Evolutionary conservation across 2,329 filamentous ascomycete species (phyloP), one percentile per base, ranked within the genome.

Genomic region (Raffaelea ambrosiae): DNA sequence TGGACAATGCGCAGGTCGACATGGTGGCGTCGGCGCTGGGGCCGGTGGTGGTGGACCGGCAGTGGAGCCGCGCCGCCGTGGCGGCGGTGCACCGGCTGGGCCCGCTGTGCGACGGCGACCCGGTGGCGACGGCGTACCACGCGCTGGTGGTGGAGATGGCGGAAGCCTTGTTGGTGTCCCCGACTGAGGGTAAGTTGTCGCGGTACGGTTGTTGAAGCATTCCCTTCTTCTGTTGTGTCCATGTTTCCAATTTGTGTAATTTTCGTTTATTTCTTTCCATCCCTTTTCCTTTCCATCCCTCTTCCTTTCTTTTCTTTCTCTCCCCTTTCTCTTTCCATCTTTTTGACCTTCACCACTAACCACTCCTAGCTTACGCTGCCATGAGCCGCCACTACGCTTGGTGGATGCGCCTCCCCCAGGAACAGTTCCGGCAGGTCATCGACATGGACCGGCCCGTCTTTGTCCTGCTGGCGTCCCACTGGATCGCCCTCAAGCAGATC

Each of bases 401-500:
- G 76, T 79, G 75, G 75, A 78, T 78, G 66, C 66, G 74, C 58
- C 65, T 79, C 8, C 70, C 74, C 9, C 74, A 79, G 53, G 64
- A 66, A 33, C 63, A 68, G 43, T 79, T 79, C 58, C 68, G 72
- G 52, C 63, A 64, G 44, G 59, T 79, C 46, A 66, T 78, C 53
- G 68, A 76, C 57, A 61, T 68, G 23, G 53, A 55, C 23, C 71
- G 70, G 55, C 72, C 72, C 55, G 63, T 67, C 16, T 67, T 70
- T 49, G 48, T 72, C 38, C 60, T 79, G 26, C 63, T 79, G 39
- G 70, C 70, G 31, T 55, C 73, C 44, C 75, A 79, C 60, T 79
- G 76, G 74, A 69, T 78, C 43, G 66, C 71, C 8, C 55, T 79
- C 40, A 71, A 75, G 56, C 70, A 75, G 60, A 70, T 78, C 56